These are phyloP conservation scores for Crithidia mellificae DNA, from an alignment of 208 protist genomes.

Conservation along the genomic window DNA sequence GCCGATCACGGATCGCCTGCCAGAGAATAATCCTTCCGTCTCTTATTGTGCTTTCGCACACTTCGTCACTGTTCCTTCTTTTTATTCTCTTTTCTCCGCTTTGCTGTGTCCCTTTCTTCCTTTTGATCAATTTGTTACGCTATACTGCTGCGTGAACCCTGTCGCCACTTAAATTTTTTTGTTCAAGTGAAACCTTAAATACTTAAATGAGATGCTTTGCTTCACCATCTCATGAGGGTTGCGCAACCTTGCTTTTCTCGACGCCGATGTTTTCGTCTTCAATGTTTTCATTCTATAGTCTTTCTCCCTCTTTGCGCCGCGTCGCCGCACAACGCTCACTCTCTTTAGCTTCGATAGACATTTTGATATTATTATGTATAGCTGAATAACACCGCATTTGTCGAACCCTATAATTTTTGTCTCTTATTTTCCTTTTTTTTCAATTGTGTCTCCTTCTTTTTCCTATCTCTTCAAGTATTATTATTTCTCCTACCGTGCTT, in stretches of 20 bases:
- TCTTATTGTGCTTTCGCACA: no score
- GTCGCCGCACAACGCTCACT: neutral
- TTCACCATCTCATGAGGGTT: no score
- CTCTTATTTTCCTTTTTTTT: neutral
- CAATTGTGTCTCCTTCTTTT: neutral
- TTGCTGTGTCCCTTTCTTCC: no score
- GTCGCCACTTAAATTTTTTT: no score
- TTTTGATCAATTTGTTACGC: no score
- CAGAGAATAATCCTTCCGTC: no score
- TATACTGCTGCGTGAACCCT: no score
- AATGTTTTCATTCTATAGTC: neutral
- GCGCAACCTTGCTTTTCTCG: neutral
- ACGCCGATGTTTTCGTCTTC: neutral
- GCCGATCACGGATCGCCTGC: no score
- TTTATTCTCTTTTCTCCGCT: no score
- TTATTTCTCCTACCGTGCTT: constrained; percentile 6
- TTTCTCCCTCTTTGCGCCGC: neutral
- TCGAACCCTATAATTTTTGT: neutral
- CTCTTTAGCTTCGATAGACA: neutral
- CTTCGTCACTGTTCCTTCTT: no score
- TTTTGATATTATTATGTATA: neutral
- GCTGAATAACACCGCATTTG: neutral
- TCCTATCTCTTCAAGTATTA: neutral
- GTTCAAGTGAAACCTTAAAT: no score
- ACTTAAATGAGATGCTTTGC: neutral